Base-by-base conservation (phyloP, 2,329 filamentous ascomycete genomes). In the Xylariales sp. region DNA sequence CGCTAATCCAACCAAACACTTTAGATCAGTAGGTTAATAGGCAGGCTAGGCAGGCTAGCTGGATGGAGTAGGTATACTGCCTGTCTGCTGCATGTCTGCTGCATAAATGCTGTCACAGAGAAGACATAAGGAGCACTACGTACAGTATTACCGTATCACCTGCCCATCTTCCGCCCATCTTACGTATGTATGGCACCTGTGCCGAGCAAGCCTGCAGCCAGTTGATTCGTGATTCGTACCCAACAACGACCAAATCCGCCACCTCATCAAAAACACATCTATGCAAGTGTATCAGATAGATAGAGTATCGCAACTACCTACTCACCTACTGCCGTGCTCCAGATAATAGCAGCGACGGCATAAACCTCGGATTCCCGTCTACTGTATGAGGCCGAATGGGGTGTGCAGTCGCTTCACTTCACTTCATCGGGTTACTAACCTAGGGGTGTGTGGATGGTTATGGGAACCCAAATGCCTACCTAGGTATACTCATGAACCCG, bases 81-180 rank as follows among this genome's bases (percentile, higher is more conserved):
- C 34, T 36, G 50, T 36, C n/a, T 36, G 2, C 30, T 18, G 49
- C 49, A 53, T 36, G 50, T 36, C n/a, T 36, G 2, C 30, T 18
- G 49, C 49, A 53, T 53, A 16, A 53, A 34, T 53, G 50, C n/a
- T 18, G 16, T 18, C 32, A 54, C 50, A 10, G 32, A 39, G 12
- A 10, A 39, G 23, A 23, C 23, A 23, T 23, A 23, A 23, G 23
- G 23, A 23, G 23, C 23, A 23, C 23, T 23, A 23, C 23, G n/a
- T 53, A 32, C 50, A 36, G 50, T 36, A 53, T 54, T 54, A 39
- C 32, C 36, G 32, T 54, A 39, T 54, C 50, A 54, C 50, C 50
- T 54, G 50, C 32, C 28, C 50, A 39, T 54, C 50, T 23, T 54
- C 23, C 50, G 32, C 39, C 36, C 12, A 8, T 39, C 8, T 6